phyloP scores from a whole-genome alignment of 768 basidiomycete genomes.

The Psilocybe tampanensis region DNA sequence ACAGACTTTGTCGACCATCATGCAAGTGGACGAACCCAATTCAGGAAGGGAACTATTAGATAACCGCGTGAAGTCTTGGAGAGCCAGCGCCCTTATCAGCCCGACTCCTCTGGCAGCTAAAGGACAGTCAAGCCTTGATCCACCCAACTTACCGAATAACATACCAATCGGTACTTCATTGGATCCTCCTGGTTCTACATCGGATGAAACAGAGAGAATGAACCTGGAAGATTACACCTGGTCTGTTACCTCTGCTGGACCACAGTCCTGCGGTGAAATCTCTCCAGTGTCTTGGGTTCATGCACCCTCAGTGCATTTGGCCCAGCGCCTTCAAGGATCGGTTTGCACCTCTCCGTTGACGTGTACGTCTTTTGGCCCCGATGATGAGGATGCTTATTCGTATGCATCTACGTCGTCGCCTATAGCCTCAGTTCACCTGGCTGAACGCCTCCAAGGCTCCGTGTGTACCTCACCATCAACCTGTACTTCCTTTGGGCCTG shows the following conservation, averaged over 20 bases:
- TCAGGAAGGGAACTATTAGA: constrained; percentile 55
- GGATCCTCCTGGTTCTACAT: constrained; percentile 23
- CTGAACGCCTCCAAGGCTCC: constrained; percentile 55
- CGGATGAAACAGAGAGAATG: constrained; percentile 41
- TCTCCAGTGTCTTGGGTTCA: constrained; percentile 40
- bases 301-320: constrained; percentile 58
- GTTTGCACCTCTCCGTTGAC: constrained; percentile 54
- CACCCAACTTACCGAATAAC: constrained; percentile 51
- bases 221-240: constrained; percentile 69
- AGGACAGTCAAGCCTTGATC: constrained; percentile 53
- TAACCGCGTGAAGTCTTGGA: constrained; percentile 66
- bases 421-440: constrained; percentile 39
- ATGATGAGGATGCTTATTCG: constrained; percentile 48
- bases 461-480: constrained; percentile 55
- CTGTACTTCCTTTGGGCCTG: constrained; percentile 59
- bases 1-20: constrained; percentile 58
- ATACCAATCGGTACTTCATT: constrained; percentile 28
- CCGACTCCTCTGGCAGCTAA: constrained; percentile 49
- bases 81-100: constrained; percentile 54
- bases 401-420: constrained; percentile 31
- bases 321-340: constrained; percentile 55
- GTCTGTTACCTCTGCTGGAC: constrained; percentile 73
- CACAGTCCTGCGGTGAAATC: constrained; percentile 44
- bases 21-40: constrained; percentile 61
- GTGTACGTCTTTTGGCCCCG: constrained; percentile 61